Conservation (phyloP, 352 stramenopile genomes). For the Phytophthora capsici region DNA sequence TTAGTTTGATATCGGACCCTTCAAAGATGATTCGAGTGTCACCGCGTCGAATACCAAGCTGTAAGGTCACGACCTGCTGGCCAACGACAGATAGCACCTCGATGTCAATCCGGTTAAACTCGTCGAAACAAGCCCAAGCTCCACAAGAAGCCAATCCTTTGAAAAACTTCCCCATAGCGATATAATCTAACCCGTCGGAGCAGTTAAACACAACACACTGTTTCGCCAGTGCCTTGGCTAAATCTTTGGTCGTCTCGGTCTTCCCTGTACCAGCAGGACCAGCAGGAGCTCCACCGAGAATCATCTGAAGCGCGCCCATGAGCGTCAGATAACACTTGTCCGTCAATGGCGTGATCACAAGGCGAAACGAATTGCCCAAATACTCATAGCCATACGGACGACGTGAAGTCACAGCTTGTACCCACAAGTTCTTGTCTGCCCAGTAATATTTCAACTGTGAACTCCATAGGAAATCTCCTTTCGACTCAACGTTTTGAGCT, state of each 20-base stretch:
- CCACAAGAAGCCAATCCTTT: slow-evolving; percentile 94
- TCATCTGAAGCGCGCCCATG: slow-evolving; percentile 97
- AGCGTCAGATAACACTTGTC: slow-evolving; percentile 97
- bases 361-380: slow-evolving; percentile 94
- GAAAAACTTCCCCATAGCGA: slow-evolving; percentile 96
- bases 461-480: slow-evolving; percentile 89
- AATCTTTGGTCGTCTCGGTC: slow-evolving; percentile 96
- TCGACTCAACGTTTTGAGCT: slow-evolving; percentile 87
- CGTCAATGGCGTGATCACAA: slow-evolving; percentile 96
- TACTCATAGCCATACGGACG: slow-evolving; percentile 97
- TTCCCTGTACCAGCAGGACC: slow-evolving; percentile 95
- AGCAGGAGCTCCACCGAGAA: slow-evolving; percentile 92
- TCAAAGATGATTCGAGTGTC: slow-evolving; percentile 94
- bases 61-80: slow-evolving; percentile 93
- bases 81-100: slow-evolving; percentile 89
- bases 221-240: slow-evolving; percentile 94
- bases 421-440: slow-evolving; percentile 86
- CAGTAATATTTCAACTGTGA: slow-evolving; percentile 95
- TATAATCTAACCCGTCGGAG: slow-evolving; percentile 94
- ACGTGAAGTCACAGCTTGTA: slow-evolving; percentile 90
- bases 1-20: slow-evolving; percentile 94
- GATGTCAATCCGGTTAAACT: slow-evolving; percentile 92
- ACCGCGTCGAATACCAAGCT: slow-evolving; percentile 84
- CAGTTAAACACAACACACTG: slow-evolving; percentile 97
- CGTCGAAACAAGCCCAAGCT: slow-evolving; percentile 92